Evolutionary conservation across 805 yeast genomes (phyloP).

Genomic region (Candida taoyuanica): DNA sequence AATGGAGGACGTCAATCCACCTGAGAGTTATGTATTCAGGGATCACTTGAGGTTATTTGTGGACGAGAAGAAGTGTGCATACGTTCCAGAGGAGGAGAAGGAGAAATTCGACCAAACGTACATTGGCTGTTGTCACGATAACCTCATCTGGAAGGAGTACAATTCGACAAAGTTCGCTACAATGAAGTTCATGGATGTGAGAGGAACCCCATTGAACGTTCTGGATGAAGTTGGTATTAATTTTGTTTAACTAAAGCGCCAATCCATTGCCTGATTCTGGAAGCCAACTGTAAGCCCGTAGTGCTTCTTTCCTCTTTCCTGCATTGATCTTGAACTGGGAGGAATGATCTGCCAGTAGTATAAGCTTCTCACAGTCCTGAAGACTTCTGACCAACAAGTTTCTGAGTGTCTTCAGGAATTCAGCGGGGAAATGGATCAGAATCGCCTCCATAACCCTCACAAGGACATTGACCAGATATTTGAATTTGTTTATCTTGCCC

Average conservation of each 20-base stretch:
- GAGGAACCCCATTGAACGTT: constrained; percentile 19
- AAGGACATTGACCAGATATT: constrained; percentile 22
- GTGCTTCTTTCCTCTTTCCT: constrained; percentile 26
- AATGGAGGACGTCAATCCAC: constrained; percentile 34
- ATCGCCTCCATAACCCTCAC: constrained; percentile 25
- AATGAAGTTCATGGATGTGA: constrained; percentile 14
- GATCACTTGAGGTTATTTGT: constrained; percentile 37
- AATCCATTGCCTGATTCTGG: constrained; percentile 33
- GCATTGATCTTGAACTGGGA: constrained; percentile 20
- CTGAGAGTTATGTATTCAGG: constrained; percentile 28
- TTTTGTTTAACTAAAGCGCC: constrained; percentile 25
- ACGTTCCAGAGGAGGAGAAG: constrained; percentile 39
- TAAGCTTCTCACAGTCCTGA: constrained; percentile 25
- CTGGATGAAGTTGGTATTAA: constrained; percentile 21
- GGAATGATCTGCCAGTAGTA: constrained; percentile 18
- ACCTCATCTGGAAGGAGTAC: constrained; percentile 35
- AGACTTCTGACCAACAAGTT: constrained; percentile 21
- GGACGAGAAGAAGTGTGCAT: constrained; percentile 33
- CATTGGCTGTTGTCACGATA: constrained; percentile 40
- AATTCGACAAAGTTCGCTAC: constrained; percentile 30
- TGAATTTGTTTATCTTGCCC: constrained; percentile 21
- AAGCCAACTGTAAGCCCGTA: constrained; percentile 33
- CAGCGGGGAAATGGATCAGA: constrained; percentile 27
- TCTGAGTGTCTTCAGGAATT: constrained; percentile 25
- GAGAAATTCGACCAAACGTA: constrained; percentile 31